Percentiles rank a stretch among this genome's conserved stretches.
Evolutionary conservation across 768 basidiomycete genomes (phyloP).

Genomic region (Lyophyllum shimeji): DNA sequence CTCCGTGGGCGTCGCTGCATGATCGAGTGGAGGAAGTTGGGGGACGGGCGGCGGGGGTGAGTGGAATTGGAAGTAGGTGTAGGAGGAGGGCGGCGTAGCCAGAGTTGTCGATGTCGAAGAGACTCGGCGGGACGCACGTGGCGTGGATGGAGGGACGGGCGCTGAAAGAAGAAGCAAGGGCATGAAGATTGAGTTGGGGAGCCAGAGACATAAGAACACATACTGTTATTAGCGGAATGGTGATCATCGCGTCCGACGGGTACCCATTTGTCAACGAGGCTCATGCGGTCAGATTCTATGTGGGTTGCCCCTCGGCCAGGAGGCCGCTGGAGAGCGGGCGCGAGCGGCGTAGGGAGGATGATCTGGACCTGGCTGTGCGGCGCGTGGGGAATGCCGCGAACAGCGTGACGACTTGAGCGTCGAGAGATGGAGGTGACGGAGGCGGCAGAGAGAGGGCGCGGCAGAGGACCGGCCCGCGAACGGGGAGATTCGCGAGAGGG

Average conservation of each 20-base stretch:
- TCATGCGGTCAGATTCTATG: conserved; percentile 17
- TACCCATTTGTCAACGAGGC: conserved; percentile 38
- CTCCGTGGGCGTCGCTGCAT: neutral
- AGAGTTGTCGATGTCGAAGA: conserved; percentile 5
- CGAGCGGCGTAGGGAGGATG: conserved; percentile 66
- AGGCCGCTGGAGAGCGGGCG: conserved; percentile 30
- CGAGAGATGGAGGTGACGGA: conserved; percentile 23
- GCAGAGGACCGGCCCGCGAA: conserved; percentile 20
- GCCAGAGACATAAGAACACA: neutral
- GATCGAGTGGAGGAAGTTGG: neutral
- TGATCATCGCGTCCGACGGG: conserved; percentile 18
- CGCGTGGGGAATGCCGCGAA: conserved; percentile 62
- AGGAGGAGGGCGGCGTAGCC: conserved; percentile 8
- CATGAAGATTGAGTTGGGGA: neutral
- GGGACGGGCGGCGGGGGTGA: conserved; percentile 12
- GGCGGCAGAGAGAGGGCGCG: conserved; percentile 29
- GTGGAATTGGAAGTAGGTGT: conserved; percentile 4
- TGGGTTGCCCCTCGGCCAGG: conserved; percentile 9
- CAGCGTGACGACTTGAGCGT: conserved; percentile 32
- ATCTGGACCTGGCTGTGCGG: conserved; percentile 64
- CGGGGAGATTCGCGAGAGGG: conserved; percentile 19
- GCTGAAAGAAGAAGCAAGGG: neutral
- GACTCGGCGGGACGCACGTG: conserved; percentile 5
- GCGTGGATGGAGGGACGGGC: neutral
- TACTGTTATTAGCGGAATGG: neutral